Percentiles rank a stretch among this genome's conserved stretches.
Evolutionary conservation across 305 asterid species (phyloP).

Genomic region (Rubia peregrina): DNA sequence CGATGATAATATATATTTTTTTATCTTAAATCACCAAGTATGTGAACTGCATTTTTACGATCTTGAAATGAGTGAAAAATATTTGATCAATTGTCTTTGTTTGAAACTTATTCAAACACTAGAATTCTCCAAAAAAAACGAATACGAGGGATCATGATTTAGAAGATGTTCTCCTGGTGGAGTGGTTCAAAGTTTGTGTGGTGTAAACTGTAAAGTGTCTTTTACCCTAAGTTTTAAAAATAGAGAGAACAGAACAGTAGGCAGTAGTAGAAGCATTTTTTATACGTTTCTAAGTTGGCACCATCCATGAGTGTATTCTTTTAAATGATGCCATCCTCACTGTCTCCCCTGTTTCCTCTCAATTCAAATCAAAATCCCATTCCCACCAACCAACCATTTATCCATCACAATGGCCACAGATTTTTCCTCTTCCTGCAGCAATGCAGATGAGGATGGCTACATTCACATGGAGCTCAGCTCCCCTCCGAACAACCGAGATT

Average conservation of each 20-base stretch:
- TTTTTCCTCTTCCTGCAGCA: conserved; percentile 4
- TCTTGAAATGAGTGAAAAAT: background rate
- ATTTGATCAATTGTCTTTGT: background rate
- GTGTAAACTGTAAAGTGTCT: background rate
- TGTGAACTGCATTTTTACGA: background rate
- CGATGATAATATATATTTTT: background rate
- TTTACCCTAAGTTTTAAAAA: conserved; percentile 1
- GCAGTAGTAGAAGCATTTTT: conserved; percentile 9
- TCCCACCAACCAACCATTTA: conserved; percentile 25
- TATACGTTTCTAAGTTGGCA: conserved; percentile 49
- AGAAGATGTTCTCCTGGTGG: background rate
- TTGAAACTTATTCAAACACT: background rate
- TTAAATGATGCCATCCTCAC: conserved; percentile 40
- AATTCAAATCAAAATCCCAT: conserved; percentile 21
- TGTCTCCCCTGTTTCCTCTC: conserved; percentile 20
- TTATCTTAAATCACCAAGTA: background rate
- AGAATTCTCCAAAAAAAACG: background rate
- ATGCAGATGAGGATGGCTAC: conserved; percentile 45
- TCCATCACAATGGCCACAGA: conserved; percentile 27
- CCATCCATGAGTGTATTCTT: conserved; percentile 31
- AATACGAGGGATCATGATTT: no score
- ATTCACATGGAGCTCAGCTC: conserved; percentile 68
- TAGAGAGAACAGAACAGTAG: background rate
- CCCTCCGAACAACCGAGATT: conserved; percentile 40
- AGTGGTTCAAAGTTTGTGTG: background rate